phyloP scores from a whole-genome alignment of 202 grass and related monocot genomes.

The Zizania palustris region DNA sequence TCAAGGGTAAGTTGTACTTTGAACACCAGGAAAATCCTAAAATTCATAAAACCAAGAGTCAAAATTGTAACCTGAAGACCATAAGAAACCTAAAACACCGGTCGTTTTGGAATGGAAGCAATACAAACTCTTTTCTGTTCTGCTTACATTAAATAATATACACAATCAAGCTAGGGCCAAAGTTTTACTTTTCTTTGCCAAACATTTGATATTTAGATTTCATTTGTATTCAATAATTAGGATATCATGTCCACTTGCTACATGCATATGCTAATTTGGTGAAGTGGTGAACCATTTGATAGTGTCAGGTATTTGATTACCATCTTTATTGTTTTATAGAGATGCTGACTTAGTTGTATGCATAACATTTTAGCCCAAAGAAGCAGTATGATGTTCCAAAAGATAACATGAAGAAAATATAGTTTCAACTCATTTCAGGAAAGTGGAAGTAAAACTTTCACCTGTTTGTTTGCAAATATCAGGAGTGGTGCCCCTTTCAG shows the following conservation, averaged over 20 bases:
- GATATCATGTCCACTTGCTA: too few species aligned
- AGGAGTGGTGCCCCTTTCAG: slow-evolving; percentile 76
- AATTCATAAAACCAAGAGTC: background rate
- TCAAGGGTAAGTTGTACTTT: background rate
- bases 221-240: too few species aligned
- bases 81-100: background rate
- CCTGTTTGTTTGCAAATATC: slow-evolving; percentile 92
- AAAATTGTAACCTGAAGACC: background rate
- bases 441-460: slow-evolving; percentile 34
- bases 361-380: background rate
- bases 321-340: background rate
- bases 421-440: slow-evolving; percentile 17
- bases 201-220: background rate
- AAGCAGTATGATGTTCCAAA: slow-evolving; percentile 4
- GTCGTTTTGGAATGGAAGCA: background rate
- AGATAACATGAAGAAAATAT: slow-evolving; percentile 7
- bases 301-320: background rate
- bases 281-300: background rate
- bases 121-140: background rate
- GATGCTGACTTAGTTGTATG: slow-evolving; percentile 8
- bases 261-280: background rate
- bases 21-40: slow-evolving; percentile 4
- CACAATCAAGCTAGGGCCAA: background rate
- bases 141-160: background rate
- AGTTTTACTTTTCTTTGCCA: background rate